phyloP scores from a whole-genome alignment of 345 rosid genomes.

The Raphanus sativus region DNA sequence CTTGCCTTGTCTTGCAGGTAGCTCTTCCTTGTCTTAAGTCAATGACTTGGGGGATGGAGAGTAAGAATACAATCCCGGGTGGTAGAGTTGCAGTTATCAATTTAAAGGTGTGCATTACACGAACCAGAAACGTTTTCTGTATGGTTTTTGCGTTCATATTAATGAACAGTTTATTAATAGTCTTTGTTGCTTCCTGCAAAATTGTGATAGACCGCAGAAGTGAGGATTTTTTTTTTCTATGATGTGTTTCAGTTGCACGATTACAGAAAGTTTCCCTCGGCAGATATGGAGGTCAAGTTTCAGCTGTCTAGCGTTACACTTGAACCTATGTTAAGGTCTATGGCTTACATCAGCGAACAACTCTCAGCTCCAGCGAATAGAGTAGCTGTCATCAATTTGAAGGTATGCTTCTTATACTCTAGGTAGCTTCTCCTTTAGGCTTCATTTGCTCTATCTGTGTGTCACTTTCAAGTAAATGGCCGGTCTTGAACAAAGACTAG shows the following conservation, averaged over 20 bases:
- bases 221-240: slow-evolving; percentile 27
- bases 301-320: slow-evolving; percentile 82
- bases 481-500: neutral
- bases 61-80: slow-evolving; percentile 66
- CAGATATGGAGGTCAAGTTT: slow-evolving; percentile 90
- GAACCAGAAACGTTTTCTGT: slow-evolving; percentile 12
- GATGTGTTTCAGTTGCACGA: slow-evolving; percentile 77
- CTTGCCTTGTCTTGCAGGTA: slow-evolving; percentile 46
- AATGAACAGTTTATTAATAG: neutral
- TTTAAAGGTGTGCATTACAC: slow-evolving; percentile 64
- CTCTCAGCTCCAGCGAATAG: slow-evolving; percentile 87
- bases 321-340: slow-evolving; percentile 95
- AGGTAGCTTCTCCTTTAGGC: slow-evolving; percentile 8
- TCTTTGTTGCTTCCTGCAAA: neutral
- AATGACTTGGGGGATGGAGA: slow-evolving; percentile 98
- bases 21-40: slow-evolving; percentile 96
- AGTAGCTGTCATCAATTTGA: slow-evolving; percentile 93
- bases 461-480: neutral
- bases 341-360: slow-evolving; percentile 94
- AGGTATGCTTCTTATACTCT: slow-evolving; percentile 48
- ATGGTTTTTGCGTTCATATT: neutral
- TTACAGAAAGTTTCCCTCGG: slow-evolving; percentile 75
- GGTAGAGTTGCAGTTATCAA: slow-evolving; percentile 86
- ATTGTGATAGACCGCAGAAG: neutral
- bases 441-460: neutral